Conservation (phyloP, 768 basidiomycete species). For the Gloeophyllum trabeum region DNA sequence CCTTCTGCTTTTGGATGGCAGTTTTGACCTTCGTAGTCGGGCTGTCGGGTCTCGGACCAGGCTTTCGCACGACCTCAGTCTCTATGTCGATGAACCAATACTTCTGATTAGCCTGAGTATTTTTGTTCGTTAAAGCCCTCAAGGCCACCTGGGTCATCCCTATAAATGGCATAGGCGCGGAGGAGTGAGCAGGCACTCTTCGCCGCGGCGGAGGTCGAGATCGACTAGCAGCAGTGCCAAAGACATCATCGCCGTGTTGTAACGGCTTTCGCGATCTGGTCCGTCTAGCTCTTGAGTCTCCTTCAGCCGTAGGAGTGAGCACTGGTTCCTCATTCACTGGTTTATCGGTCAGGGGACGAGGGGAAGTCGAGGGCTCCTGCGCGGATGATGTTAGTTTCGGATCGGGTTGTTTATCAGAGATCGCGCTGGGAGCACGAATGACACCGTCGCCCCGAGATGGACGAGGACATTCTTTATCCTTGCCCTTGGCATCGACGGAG, state of each 20-base stretch:
- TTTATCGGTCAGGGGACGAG: no score
- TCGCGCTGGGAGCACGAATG: no score
- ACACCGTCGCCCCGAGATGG: no score
- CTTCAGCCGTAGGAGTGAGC: no score
- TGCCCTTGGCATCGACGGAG: no score
- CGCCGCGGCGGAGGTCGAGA: conserved; percentile 30
- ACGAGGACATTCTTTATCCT: no score
- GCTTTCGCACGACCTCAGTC: conserved; percentile 59
- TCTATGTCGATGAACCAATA: conserved; percentile 50
- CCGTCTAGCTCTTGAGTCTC: not conserved
- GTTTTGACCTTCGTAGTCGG: conserved; percentile 68
- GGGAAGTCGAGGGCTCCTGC: no score
- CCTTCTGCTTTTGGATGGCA: conserved; percentile 52
- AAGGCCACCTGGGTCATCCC: conserved; percentile 63
- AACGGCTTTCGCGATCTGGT: not conserved
- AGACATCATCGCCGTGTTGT: conserved; percentile 19
- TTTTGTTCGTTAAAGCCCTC: conserved; percentile 58
- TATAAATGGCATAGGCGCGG: conserved; percentile 32
- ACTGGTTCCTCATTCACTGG: no score
- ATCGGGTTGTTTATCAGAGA: no score
- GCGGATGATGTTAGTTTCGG: no score
- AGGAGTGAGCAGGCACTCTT: conserved; percentile 18
- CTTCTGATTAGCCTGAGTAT: conserved; percentile 64
- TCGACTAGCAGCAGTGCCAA: conserved; percentile 16
- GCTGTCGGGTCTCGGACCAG: conserved; percentile 66